Evolutionary conservation across 164 flowering plant genomes (phyloP).

Genomic region (Piper longum): DNA sequence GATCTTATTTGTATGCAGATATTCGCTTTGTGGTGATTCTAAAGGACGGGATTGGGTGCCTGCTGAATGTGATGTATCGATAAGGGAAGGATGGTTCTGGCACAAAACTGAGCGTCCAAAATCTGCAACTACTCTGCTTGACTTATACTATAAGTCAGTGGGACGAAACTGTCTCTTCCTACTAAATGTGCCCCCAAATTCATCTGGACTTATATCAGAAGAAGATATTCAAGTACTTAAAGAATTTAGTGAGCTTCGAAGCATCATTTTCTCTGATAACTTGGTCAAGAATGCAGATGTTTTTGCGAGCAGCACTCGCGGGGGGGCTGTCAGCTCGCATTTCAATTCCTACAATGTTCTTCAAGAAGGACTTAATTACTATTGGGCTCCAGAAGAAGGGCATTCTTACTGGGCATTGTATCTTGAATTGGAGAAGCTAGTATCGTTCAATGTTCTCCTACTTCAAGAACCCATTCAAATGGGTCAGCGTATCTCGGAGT

Average conservation of each 20-base stretch:
- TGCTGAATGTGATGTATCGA: constrained; percentile 93
- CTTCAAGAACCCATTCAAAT: constrained; percentile 87
- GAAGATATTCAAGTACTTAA: constrained; percentile 69
- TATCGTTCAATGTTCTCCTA: constrained; percentile 54
- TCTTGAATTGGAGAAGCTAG: constrained; percentile 28
- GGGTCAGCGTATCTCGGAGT: constrained; percentile 67
- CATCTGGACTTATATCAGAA: constrained; percentile 80
- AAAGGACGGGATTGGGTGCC: constrained; percentile 90
- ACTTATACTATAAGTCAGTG: constrained; percentile 73
- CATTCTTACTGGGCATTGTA: constrained; percentile 39
- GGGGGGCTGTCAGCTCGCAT: constrained; percentile 23
- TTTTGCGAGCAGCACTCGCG: constrained; percentile 58
- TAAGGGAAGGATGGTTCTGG: constrained; percentile 99
- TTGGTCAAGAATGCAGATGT: constrained; percentile 41
- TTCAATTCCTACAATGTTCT: constrained; percentile 37
- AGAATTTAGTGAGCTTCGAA: constrained; percentile 48
- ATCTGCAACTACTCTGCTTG: constrained; percentile 63
- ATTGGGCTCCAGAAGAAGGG: constrained; percentile 77
- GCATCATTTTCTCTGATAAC: constrained; percentile 54
- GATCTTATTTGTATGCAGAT: constrained; percentile 22
- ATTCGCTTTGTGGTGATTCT: constrained; percentile 56
- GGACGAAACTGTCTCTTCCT: constrained; percentile 80
- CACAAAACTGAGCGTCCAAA: constrained; percentile 77
- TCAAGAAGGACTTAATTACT: constrained; percentile 42
- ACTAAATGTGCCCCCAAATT: constrained; percentile 88